Conservation (phyloP, 2,329 filamentous ascomycete genomes). For the Monosporascus sp. region DNA sequence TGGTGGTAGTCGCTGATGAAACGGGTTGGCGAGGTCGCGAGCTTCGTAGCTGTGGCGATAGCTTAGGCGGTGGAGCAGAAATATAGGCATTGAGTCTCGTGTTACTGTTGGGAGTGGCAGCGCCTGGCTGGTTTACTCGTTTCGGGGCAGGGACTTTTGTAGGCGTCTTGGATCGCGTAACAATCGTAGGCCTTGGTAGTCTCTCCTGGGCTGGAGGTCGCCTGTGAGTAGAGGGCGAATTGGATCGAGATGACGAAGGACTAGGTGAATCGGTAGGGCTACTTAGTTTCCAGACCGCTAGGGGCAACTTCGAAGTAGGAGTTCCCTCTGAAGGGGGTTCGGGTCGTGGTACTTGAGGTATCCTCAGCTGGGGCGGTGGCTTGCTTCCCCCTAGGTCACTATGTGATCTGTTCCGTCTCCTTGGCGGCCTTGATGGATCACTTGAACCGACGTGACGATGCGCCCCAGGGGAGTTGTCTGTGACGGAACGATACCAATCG, state of each 20-base stretch:
- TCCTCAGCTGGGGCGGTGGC: conserved; percentile 26
- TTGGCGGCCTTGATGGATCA: conserved; percentile 28
- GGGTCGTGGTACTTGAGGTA: conserved; percentile 25
- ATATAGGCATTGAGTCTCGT: conserved; percentile 69
- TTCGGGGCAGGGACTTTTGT: conserved; percentile 33
- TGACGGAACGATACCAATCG: conserved; percentile 34
- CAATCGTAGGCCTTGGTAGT: conserved; percentile 28
- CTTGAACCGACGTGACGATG: conserved; percentile 13
- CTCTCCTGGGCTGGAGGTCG: conserved; percentile 38
- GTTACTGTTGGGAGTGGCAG: conserved; percentile 47
- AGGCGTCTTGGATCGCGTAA: conserved; percentile 37
- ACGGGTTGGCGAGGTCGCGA: conserved; percentile 77
- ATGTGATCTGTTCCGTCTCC: conserved; percentile 44
- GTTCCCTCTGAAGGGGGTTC: conserved; percentile 28
- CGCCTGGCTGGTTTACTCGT: conserved; percentile 33
- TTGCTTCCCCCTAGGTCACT: conserved; percentile 52
- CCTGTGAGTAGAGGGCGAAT: conserved; percentile 46
- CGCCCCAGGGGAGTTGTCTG: conserved; percentile 11
- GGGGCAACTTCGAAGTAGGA: conserved; percentile 37
- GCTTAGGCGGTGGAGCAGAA: conserved; percentile 61
- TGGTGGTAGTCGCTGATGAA: conserved; percentile 66
- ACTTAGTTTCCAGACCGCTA: conserved; percentile 41
- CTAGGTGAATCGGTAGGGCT: conserved; percentile 43
- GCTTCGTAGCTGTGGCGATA: conserved; percentile 74
- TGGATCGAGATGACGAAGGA: conserved; percentile 49